These are phyloP conservation scores for Jackrogersella multiformis DNA, from an alignment of 495 filamentous ascomycete species.

Conservation along the genomic window DNA sequence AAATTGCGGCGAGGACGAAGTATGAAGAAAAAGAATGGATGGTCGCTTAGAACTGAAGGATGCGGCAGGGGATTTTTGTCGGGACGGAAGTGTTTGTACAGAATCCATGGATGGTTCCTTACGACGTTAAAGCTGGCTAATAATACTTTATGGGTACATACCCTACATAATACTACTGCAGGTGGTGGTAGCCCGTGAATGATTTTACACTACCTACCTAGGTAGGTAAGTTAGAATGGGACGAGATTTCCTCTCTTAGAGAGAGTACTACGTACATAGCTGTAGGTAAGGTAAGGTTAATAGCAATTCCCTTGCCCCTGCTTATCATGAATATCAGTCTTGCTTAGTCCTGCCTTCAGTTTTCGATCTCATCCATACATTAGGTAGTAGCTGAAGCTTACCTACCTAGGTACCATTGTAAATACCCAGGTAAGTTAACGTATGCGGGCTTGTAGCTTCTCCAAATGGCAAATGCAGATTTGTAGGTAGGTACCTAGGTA, in stretches of 20 bases:
- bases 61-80: slow-evolving; percentile 26
- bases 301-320: slow-evolving; percentile 2
- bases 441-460: slow-evolving; percentile 4
- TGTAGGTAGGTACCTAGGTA: not conserved
- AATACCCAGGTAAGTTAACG: not conserved
- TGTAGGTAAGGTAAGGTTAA: slow-evolving; percentile 1
- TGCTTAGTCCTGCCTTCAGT: not conserved
- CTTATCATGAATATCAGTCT: not conserved
- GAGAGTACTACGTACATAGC: too few relatives aligned
- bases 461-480: slow-evolving; percentile 7
- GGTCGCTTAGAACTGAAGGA: slow-evolving; percentile 20
- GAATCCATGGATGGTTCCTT: slow-evolving; percentile 14
- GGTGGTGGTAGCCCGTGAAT: slow-evolving; percentile 29
- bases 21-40: slow-evolving; percentile 13
- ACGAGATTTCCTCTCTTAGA: slow-evolving; percentile 8
- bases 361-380: too few relatives aligned
- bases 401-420: not conserved
- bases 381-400: too few relatives aligned
- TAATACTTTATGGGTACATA: slow-evolving; percentile 25
- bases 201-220: not conserved
- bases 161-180: slow-evolving; percentile 40
- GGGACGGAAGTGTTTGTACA: slow-evolving; percentile 35
- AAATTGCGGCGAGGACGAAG: slow-evolving; percentile 16
- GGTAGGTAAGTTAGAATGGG: not conserved
- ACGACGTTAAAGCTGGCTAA: slow-evolving; percentile 9